These are phyloP conservation scores for Leccinellum rugosiceps DNA, from an alignment of 768 basidiomycete species.

Conservation along the genomic window DNA sequence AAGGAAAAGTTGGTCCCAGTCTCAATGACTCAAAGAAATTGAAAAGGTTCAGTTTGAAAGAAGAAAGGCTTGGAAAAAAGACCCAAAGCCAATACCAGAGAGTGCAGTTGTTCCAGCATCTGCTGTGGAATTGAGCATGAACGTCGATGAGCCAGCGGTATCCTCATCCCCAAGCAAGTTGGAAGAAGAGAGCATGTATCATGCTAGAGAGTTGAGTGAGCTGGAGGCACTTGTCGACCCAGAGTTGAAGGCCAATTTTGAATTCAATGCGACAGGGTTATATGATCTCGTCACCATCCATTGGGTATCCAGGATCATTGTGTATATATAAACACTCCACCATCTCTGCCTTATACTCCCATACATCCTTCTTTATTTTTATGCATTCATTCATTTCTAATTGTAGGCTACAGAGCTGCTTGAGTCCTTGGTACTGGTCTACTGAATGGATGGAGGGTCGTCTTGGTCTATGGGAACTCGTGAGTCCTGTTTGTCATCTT, in stretches of 20 bases:
- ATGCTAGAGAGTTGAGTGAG: conserved; percentile 61
- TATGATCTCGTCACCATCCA: conserved; percentile 69
- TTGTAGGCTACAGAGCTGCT: conserved; percentile 47
- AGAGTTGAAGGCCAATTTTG: conserved; percentile 63
- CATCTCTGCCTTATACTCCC: not conserved
- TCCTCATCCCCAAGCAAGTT: conserved; percentile 33
- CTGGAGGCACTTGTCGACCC: conserved; percentile 63
- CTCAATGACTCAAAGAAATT: conserved; percentile 66
- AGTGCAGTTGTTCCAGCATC: conserved; percentile 19
- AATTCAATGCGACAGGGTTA: conserved; percentile 73
- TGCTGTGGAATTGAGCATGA: conserved; percentile 29
- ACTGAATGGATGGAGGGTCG: conserved; percentile 51
- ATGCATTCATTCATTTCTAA: not conserved
- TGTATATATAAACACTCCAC: not conserved
- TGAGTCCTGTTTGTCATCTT: conserved; percentile 27
- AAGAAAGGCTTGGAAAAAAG: conserved; percentile 74
- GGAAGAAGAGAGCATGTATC: conserved; percentile 62
- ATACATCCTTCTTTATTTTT: not conserved
- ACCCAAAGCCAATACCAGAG: conserved; percentile 5
- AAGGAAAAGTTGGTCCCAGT: conserved; percentile 68
- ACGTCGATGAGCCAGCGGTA: conserved; percentile 45
- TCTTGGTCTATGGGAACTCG: conserved; percentile 60
- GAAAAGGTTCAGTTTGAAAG: conserved; percentile 84
- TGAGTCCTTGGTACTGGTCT: conserved; percentile 46
- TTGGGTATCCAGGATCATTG: not conserved